Base-by-base conservation (phyloP, 108 stramenopile species). In the Cyclotella sp. region DNA sequence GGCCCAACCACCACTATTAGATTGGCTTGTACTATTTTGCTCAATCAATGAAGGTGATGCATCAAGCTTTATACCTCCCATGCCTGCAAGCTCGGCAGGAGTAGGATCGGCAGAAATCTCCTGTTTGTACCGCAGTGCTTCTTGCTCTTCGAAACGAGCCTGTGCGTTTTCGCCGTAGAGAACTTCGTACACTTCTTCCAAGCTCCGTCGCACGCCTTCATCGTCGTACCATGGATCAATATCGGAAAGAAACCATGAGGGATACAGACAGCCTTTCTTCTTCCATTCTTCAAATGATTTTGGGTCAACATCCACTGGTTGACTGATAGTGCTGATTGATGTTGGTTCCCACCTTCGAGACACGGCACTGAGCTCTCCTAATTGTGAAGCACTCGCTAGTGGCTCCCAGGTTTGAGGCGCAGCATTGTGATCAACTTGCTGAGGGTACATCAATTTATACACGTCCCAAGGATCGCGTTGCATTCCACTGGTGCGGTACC, bases 201-300 rank as follows among this genome's bases (percentile, higher is more conserved):
- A 63, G 41, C 67, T 77, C 45, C 82, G 47, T 70, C 82, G 65
- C 19, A 77, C 51, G 13, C 76, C 76, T 45, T 83, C 82, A 40
- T 83, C 82, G 43, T 83, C 76, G 45, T 83, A 83, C 82, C 82
- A 83, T 0, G 82, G 82, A 58, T 83, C 82, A 57, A 62, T 57
- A 70, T 77, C 75, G 1, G 72, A 77, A 16, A 57, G 68, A 70
- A 83, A 83, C 82, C 82, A 83, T 19, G 66, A 45, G 12, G 82
- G 82, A 58, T 73, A 73, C 7, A 72, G 71, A 13, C 73, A 73
- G 5, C 82, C 82, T 53, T 61, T 77, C 49, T 73, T 68, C 43
- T 83, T 83, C 82, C 82, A 83, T 34, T 83, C 82, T 63, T 83
- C 76, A 52, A 77, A 83, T 42, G 82, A 69, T 77, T 73, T 68